These are phyloP conservation scores for Termitomyces sp. DNA, from an alignment of 768 basidiomycete genomes.

Conservation along the genomic window DNA sequence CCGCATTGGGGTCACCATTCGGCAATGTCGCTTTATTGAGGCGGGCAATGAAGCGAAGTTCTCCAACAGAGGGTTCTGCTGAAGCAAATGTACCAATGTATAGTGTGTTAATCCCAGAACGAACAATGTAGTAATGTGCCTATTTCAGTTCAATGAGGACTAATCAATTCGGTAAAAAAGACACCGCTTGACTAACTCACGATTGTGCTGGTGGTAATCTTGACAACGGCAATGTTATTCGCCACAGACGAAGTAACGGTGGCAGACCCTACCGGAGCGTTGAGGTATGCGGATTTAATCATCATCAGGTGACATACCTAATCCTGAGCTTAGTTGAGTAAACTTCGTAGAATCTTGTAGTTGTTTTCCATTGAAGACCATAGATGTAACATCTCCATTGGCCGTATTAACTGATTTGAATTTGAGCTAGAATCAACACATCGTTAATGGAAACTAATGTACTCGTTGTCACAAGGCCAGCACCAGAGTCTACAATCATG, in stretches of 20 bases:
- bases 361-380: constrained; percentile 39
- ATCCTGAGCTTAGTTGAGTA: constrained; percentile 40
- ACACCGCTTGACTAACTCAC: constrained; percentile 17
- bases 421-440: neutral
- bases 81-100: constrained; percentile 42
- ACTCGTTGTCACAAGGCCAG: constrained; percentile 39
- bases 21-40: constrained; percentile 33
- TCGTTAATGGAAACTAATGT: constrained; percentile 4
- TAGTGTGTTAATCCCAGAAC: constrained; percentile 35
- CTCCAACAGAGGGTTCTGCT: constrained; percentile 41
- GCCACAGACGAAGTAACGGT: constrained; percentile 33
- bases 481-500: constrained; percentile 38
- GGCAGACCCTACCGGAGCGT: constrained; percentile 26
- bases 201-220: constrained; percentile 38
- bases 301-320: constrained; percentile 22
- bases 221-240: constrained; percentile 34
- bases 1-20: constrained; percentile 31
- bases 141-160: constrained; percentile 9
- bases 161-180: neutral
- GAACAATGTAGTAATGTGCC: constrained; percentile 42
- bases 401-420: constrained; percentile 28
- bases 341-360: constrained; percentile 39
- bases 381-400: constrained; percentile 41
- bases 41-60: constrained; percentile 43
- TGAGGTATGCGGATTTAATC: neutral